A percentile compares a stretch with the other conserved stretches of the same genome.
Conservation (phyloP, 495 filamentous ascomycete species). For the Clavariopsis aquatica region DNA sequence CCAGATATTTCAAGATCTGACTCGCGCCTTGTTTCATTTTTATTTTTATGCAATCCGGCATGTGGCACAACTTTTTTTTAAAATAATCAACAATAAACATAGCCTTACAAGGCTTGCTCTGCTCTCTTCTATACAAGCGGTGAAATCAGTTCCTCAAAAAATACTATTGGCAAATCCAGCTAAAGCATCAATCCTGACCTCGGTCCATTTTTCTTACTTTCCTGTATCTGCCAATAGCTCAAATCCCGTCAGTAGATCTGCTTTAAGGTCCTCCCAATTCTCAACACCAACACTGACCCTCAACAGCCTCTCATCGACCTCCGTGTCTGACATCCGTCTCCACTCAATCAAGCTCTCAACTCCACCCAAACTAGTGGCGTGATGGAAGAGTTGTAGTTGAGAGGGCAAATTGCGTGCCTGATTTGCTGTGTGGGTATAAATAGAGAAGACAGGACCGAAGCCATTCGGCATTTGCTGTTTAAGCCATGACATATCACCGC, state of each 20-base stretch:
- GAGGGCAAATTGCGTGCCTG: slow-evolving; percentile 71
- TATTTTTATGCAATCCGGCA: no score
- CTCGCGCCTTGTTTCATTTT: no score
- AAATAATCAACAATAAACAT: no score
- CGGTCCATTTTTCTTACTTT: neutral
- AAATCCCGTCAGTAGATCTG: slow-evolving; percentile 73
- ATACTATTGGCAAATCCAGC: slow-evolving; percentile 6
- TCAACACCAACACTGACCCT: slow-evolving; percentile 86
- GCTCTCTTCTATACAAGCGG: no score
- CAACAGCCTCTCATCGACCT: slow-evolving; percentile 71
- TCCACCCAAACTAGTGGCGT: slow-evolving; percentile 90
- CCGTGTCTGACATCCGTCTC: slow-evolving; percentile 78
- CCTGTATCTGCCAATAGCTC: slow-evolving; percentile 42
- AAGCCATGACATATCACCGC: slow-evolving; percentile 68
- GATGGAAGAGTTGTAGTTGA: slow-evolving; percentile 80
- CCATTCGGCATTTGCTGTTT: slow-evolving; percentile 88
- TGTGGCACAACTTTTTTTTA: no score
- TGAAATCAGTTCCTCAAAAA: neutral
- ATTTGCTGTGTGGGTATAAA: slow-evolving; percentile 61
- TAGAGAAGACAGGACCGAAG: slow-evolving; percentile 83
- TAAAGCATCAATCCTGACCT: slow-evolving; percentile 1
- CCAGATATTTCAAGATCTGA: no score
- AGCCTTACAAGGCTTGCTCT: no score
- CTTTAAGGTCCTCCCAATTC: slow-evolving; percentile 77
- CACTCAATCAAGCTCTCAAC: slow-evolving; percentile 94